phyloP scores from a whole-genome alignment of 2,329 filamentous ascomycete genomes.

The Neophaeococcomyces aloes region DNA sequence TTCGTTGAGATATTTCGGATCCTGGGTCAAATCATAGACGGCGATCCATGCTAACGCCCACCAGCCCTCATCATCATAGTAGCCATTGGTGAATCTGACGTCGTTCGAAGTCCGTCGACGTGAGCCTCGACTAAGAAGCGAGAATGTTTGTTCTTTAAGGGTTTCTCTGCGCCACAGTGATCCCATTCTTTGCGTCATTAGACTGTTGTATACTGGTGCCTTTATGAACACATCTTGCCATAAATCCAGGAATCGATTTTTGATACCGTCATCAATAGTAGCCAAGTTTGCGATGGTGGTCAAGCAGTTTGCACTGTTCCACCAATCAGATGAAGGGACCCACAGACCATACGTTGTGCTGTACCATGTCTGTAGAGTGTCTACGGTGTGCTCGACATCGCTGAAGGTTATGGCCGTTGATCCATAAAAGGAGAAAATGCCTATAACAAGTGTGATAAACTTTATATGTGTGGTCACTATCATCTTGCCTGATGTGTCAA shows the following conservation, averaged over 20 bases:
- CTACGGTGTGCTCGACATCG: conserved; percentile 24
- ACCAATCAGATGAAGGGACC: conserved; percentile 54
- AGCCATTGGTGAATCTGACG: conserved; percentile 32
- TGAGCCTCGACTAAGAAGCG: not conserved
- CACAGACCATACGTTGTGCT: conserved; percentile 51
- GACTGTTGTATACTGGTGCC: conserved; percentile 19
- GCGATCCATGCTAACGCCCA: conserved; percentile 46
- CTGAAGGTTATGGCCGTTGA: conserved; percentile 9
- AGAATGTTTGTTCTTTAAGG: not conserved
- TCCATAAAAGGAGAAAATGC: conserved; percentile 21
- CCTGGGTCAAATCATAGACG: conserved; percentile 43
- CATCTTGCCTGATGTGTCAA: not conserved
- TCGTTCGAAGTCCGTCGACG: not conserved
- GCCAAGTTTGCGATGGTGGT: conserved; percentile 50
- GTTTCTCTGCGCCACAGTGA: not conserved
- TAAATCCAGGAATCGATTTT: not conserved
- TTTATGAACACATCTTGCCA: conserved; percentile 37
- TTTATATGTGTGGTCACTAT: too few relatives aligned
- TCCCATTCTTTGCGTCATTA: conserved; percentile 1
- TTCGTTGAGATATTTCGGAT: conserved; percentile 35
- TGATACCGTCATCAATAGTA: conserved; percentile 25
- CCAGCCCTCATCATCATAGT: conserved; percentile 46
- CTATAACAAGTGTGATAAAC: conserved; percentile 24
- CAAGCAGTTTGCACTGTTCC: conserved; percentile 60
- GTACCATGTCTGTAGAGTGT: conserved; percentile 50